Evolutionary conservation across 257 asterid species (phyloP).

Genomic region (Solanum chiquidenum): DNA sequence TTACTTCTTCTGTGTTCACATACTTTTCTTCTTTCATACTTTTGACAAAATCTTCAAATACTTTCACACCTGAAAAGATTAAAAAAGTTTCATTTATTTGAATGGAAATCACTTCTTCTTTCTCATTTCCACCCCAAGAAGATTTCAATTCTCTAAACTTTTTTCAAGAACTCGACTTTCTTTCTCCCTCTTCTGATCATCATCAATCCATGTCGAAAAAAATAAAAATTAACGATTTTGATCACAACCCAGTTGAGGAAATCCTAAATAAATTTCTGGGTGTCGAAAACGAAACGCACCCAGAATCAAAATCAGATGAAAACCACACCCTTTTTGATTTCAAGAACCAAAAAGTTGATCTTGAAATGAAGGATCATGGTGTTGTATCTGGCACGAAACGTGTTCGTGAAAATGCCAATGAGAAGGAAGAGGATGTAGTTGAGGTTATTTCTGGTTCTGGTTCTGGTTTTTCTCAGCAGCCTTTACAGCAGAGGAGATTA

Average conservation of each 20-base stretch:
- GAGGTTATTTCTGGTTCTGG: neutral
- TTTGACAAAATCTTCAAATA: conserved; percentile 1
- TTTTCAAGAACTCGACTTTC: conserved; percentile 11
- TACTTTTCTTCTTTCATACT: neutral
- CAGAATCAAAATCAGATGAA: neutral
- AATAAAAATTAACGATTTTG: neutral
- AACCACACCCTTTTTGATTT: neutral
- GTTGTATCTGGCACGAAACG: neutral
- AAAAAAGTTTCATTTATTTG: neutral
- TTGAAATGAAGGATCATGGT: neutral
- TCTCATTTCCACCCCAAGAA: conserved; percentile 24
- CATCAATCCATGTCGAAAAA: conserved; percentile 3
- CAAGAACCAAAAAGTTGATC: neutral
- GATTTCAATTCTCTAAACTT: conserved; percentile 11
- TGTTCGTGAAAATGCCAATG: neutral
- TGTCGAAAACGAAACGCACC: neutral
- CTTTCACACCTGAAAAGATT: conserved; percentile 2
- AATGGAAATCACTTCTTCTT: conserved; percentile 42
- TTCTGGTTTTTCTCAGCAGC: neutral
- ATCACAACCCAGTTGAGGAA: conserved; percentile 15
- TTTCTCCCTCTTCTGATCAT: neutral
- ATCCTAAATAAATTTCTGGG: conserved; percentile 3
- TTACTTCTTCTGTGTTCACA: conserved; percentile 1
- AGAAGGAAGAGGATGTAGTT: neutral
- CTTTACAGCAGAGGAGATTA: conserved; percentile 32